Conservation (phyloP, 306 rosid species). For the Benincasa hispida region DNA sequence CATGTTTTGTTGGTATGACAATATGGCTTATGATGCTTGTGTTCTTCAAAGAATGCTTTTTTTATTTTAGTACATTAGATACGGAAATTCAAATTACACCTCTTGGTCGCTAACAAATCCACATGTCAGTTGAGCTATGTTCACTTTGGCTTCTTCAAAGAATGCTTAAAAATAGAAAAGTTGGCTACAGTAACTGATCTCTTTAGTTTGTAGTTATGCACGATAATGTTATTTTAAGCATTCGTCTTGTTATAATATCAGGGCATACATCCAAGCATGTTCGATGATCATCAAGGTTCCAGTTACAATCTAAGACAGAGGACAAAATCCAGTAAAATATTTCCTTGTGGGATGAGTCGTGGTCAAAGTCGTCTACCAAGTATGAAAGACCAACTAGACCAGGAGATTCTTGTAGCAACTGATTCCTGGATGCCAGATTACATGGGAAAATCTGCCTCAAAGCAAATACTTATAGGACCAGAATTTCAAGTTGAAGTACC, state of each 20-base stretch:
- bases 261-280: conserved; percentile 68
- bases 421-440: conserved; percentile 11
- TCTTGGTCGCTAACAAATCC: no score
- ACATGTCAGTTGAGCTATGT: no score
- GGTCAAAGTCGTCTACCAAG: conserved; percentile 11
- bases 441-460: conserved; percentile 7
- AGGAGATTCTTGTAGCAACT: conserved; percentile 11
- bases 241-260: conserved; percentile 32
- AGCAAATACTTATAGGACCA: conserved; percentile 28
- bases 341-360: conserved; percentile 15
- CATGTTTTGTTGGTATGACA: background rate
- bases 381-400: conserved; percentile 9
- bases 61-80: no score
- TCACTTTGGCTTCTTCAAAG: background rate
- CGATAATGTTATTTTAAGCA: background rate
- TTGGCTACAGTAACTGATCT: background rate
- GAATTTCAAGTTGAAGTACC: conserved; percentile 47
- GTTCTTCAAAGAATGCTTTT: background rate
- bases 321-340: conserved; percentile 19
- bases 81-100: no score
- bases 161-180: background rate
- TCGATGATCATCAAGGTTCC: conserved; percentile 36
- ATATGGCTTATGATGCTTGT: background rate
- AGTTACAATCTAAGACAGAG: conserved; percentile 62
- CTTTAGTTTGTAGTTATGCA: background rate